A percentile compares a stretch with the other conserved stretches of the same genome.
Conservation (phyloP, 331 rosid genomes). For the Spiraea crenata region DNA sequence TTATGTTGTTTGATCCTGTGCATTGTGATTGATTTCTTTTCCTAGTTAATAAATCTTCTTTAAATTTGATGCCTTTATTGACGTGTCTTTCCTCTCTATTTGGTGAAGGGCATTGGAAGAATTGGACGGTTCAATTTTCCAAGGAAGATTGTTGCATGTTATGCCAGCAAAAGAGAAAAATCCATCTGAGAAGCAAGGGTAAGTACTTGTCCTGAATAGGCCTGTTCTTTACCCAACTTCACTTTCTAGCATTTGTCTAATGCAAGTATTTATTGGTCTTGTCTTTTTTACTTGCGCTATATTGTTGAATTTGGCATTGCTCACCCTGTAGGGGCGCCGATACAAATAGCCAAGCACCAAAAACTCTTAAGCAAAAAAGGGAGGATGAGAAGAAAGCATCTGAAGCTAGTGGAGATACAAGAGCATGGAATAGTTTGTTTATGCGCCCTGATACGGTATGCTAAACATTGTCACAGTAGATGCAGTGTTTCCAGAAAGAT, state of each 20-base stretch:
- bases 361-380: constrained; percentile 66
- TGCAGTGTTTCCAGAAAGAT: constrained; percentile 1
- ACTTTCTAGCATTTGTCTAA: neutral
- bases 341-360: constrained; percentile 42
- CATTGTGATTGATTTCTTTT: constrained; percentile 10
- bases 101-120: constrained; percentile 69
- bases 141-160: constrained; percentile 89
- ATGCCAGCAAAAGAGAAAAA: constrained; percentile 65
- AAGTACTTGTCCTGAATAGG: constrained; percentile 24
- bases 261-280: neutral
- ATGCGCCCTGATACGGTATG: constrained; percentile 93
- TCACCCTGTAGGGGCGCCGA: constrained; percentile 45
- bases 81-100: constrained; percentile 11
- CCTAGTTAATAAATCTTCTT: neutral
- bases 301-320: constrained; percentile 24
- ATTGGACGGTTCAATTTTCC: constrained; percentile 75
- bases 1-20: constrained; percentile 1
- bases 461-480: constrained; percentile 1
- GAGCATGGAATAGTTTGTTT: constrained; percentile 93
- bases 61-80: neutral
- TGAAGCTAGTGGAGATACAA: constrained; percentile 88
- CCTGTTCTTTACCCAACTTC: neutral
- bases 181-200: constrained; percentile 58
- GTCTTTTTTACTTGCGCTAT: constrained; percentile 14
- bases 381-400: constrained; percentile 75